phyloP scores from a whole-genome alignment of 2,329 filamentous ascomycete species.

The Hymenoscyphus infarciens region DNA sequence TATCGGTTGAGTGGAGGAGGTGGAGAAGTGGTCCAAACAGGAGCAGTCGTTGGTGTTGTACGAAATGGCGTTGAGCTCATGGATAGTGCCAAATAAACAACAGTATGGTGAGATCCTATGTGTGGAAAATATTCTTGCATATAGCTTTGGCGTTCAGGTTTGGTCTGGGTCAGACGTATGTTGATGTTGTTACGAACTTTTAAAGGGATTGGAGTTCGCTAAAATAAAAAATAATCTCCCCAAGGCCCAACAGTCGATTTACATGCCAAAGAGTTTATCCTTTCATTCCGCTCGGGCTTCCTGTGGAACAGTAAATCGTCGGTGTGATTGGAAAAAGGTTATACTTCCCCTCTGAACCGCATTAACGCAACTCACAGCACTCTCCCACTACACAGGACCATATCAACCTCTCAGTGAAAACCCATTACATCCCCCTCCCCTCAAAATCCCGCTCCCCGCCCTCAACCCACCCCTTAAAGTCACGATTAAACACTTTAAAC shows the following conservation, averaged over 20 bases:
- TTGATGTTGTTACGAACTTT: neutral
- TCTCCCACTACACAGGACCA: too few relatives aligned
- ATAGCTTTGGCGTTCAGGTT: conserved; percentile 5
- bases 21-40: conserved; percentile 85
- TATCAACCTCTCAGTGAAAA: too few relatives aligned
- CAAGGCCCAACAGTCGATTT: neutral
- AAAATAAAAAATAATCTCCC: neutral
- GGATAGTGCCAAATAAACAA: conserved; percentile 32
- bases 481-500: conserved; percentile 1
- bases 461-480: conserved; percentile 8
- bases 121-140: conserved; percentile 4
- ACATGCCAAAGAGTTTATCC: too few relatives aligned
- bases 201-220: neutral
- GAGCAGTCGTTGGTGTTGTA: conserved; percentile 85
- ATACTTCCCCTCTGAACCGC: too few relatives aligned
- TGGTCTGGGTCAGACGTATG: neutral
- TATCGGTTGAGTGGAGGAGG: conserved; percentile 85
- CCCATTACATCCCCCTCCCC: neutral
- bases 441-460: neutral
- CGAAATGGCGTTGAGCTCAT: conserved; percentile 80
- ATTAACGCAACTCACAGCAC: too few relatives aligned
- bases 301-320: too few relatives aligned
- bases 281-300: too few relatives aligned
- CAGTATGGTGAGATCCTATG: neutral
- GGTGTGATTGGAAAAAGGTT: too few relatives aligned